A percentile compares a stretch with the other conserved stretches of the same genome.
Evolutionary conservation across 225 moss, liverwort and hornwort genomes (phyloP).

Genomic region (Antitrichia curtipendula): DNA sequence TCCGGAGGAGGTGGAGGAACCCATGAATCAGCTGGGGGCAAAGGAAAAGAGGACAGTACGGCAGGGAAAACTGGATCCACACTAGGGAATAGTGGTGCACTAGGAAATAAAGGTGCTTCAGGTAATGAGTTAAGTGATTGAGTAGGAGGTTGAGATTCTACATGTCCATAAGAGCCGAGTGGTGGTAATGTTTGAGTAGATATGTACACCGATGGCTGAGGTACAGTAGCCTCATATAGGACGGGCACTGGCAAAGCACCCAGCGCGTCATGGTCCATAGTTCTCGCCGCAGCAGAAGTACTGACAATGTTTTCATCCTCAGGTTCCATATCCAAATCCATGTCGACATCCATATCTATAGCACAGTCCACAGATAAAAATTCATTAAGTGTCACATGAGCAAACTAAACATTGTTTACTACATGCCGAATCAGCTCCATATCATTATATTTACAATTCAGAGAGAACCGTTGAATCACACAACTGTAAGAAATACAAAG

Average conservation of each 20-base stretch:
- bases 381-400: background rate
- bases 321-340: constrained; percentile 54
- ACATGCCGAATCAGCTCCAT: background rate
- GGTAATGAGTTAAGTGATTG: constrained; percentile 7
- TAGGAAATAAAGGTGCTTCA: constrained; percentile 26
- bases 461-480: background rate
- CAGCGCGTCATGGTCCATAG: constrained; percentile 1
- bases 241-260: background rate
- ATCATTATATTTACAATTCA: background rate
- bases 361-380: background rate
- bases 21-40: constrained; percentile 37
- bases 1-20: constrained; percentile 57
- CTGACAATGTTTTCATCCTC: constrained; percentile 11
- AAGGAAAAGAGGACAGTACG: constrained; percentile 6
- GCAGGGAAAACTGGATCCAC: constrained; percentile 6
- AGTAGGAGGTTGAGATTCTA: constrained; percentile 8
- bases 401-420: background rate
- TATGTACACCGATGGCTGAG: background rate
- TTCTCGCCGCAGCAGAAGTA: background rate
- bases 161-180: background rate
- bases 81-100: constrained; percentile 21
- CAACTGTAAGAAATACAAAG: background rate
- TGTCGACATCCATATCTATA: constrained; percentile 55
- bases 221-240: background rate
- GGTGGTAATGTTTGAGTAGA: constrained; percentile 3